phyloP scores from a whole-genome alignment of 2,329 filamentous ascomycete species.

The Aspergillus quadrilineatus region DNA sequence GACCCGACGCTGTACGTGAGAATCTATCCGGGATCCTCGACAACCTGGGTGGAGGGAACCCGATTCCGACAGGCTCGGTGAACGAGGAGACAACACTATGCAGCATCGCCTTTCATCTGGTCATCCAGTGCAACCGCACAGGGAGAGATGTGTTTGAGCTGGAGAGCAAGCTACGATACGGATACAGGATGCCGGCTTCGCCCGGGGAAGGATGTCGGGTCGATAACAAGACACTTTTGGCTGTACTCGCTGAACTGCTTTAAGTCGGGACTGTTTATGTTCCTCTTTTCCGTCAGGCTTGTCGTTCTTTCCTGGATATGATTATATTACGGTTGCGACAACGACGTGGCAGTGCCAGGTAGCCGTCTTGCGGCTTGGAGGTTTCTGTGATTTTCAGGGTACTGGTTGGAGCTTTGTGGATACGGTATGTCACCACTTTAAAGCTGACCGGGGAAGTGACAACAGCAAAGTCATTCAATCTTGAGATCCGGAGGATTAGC shows the following conservation, averaged over 20 bases:
- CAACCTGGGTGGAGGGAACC: background rate
- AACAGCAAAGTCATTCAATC: no score
- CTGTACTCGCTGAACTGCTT: conserved; percentile 5
- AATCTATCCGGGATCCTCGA: background rate
- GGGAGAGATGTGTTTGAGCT: conserved; percentile 1
- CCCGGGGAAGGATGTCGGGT: conserved; percentile 4
- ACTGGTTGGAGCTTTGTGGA: no score
- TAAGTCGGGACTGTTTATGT: background rate
- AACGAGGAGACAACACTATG: conserved; percentile 6
- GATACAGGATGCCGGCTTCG: conserved; percentile 1
- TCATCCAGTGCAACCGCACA: conserved; percentile 5
- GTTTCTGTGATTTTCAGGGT: no score
- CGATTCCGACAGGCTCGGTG: background rate
- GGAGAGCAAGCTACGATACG: conserved; percentile 3
- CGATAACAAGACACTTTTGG: background rate
- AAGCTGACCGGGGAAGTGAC: no score
- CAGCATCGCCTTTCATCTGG: conserved; percentile 4
- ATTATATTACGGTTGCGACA: no score
- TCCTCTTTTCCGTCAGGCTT: background rate
- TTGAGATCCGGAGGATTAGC: no score
- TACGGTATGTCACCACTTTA: no score
- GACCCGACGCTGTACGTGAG: background rate
- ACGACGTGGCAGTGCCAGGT: no score
- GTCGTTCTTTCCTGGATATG: no score
- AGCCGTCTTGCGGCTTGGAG: no score